Evolutionary conservation across 1,284 basidiomycete species (phyloP).

Genomic region (Papiliotrema nemorosa): DNA sequence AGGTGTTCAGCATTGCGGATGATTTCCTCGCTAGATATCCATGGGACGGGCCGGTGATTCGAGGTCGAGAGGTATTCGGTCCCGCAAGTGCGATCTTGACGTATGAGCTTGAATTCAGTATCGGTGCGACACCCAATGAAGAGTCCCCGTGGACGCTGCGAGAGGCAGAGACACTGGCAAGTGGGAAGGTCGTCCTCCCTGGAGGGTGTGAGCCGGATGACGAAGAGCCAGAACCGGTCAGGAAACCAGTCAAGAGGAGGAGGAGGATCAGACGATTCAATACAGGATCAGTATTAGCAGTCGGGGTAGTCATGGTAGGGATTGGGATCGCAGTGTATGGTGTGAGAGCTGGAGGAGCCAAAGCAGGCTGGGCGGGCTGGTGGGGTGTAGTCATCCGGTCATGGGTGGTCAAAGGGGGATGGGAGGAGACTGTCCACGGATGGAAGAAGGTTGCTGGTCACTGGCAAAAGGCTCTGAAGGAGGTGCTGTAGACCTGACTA

Average conservation of each 20-base stretch:
- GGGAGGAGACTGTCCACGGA: background rate
- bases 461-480: background rate
- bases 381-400: slow-evolving; percentile 25
- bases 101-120: slow-evolving; percentile 17
- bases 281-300: slow-evolving; percentile 27
- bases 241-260: background rate
- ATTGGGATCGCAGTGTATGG: slow-evolving; percentile 38
- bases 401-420: slow-evolving; percentile 8
- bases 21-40: slow-evolving; percentile 39
- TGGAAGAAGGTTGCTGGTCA: background rate
- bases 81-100: slow-evolving; percentile 38
- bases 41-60: slow-evolving; percentile 32
- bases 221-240: slow-evolving; percentile 9
- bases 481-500: background rate
- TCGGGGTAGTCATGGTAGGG: slow-evolving; percentile 34
- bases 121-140: background rate
- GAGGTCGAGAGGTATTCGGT: slow-evolving; percentile 43
- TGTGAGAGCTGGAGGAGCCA: slow-evolving; percentile 14
- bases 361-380: slow-evolving; percentile 30
- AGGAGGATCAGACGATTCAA: slow-evolving; percentile 10
- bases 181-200: slow-evolving; percentile 13
- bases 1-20: slow-evolving; percentile 40
- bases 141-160: slow-evolving; percentile 4
- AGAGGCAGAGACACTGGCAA: slow-evolving; percentile 7
- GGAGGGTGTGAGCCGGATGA: slow-evolving; percentile 18